phyloP scores from a whole-genome alignment of 176 grass and related monocot species.

The Rhynchospora tenuis region DNA sequence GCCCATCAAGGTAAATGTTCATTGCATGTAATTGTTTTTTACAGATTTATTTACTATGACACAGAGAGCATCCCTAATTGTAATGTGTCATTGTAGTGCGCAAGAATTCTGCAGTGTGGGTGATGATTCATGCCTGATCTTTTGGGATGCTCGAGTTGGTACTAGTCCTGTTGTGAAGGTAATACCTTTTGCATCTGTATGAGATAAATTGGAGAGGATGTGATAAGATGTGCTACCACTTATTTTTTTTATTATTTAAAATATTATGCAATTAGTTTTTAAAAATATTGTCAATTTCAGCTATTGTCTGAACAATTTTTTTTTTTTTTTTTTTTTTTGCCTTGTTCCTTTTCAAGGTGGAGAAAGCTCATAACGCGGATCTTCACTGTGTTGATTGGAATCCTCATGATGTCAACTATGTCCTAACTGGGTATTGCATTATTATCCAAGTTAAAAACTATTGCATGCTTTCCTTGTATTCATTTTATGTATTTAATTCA shows the following conservation, averaged over 20 bases:
- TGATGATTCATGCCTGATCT: conserved; percentile 97
- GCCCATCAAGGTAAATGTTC: conserved; percentile 77
- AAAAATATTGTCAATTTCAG: not conserved
- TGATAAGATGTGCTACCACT: not conserved
- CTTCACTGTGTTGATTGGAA: conserved; percentile 99
- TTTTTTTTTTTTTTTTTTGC: not conserved
- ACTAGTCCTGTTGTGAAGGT: conserved; percentile 87
- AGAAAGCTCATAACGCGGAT: conserved; percentile 94
- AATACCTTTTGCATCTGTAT: not conserved
- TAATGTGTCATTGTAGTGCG: conserved; percentile 41
- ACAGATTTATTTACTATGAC: not conserved
- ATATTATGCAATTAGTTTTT: not conserved
- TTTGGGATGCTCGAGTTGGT: conserved; percentile 96
- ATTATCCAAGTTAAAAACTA: not conserved
- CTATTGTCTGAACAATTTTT: not conserved
- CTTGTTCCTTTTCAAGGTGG: conserved; percentile 41
- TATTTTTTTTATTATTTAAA: not conserved
- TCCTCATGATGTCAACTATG: conserved; percentile 79
- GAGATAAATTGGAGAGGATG: not conserved
- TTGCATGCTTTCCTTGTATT: not conserved
- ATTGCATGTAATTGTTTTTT: not conserved
- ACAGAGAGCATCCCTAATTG: conserved; percentile 8
- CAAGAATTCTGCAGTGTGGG: conserved; percentile 99
- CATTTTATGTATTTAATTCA: not conserved
- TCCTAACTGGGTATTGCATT: conserved; percentile 78